phyloP scores from a whole-genome alignment of 805 yeast species.

The Myxozyma monticola region DNA sequence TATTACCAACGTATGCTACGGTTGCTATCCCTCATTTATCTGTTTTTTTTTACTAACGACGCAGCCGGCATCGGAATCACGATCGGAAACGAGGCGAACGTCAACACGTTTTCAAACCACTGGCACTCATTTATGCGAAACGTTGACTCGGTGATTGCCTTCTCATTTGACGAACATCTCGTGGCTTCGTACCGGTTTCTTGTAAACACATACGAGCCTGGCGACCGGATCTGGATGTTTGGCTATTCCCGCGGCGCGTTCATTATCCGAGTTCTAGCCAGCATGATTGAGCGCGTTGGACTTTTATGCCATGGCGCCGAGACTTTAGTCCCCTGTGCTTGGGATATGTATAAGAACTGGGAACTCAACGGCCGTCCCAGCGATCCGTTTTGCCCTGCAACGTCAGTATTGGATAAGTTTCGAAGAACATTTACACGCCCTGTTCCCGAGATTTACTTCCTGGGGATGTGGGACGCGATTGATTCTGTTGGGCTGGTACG shows the following conservation, averaged over 20 bases:
- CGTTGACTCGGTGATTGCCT: slow-evolving; percentile 53
- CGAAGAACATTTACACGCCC: slow-evolving; percentile 53
- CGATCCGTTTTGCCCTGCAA: slow-evolving; percentile 42
- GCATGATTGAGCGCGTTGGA: slow-evolving; percentile 67
- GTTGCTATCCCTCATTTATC: neutral
- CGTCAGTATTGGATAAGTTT: slow-evolving; percentile 50
- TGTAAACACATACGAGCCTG: slow-evolving; percentile 25
- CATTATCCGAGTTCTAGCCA: slow-evolving; percentile 61
- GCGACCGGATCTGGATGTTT: slow-evolving; percentile 32
- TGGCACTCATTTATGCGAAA: slow-evolving; percentile 27
- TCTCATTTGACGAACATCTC: slow-evolving; percentile 56
- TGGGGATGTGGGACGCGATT: slow-evolving; percentile 71
- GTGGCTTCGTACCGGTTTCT: slow-evolving; percentile 39
- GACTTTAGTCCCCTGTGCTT: slow-evolving; percentile 58
- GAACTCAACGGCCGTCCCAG: slow-evolving; percentile 57
- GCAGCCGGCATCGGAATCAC: slow-evolving; percentile 61
- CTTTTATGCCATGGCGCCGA: slow-evolving; percentile 56
- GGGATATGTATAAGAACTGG: slow-evolving; percentile 58
- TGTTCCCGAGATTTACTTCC: slow-evolving; percentile 50
- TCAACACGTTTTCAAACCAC: slow-evolving; percentile 2
- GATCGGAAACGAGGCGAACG: slow-evolving; percentile 36
- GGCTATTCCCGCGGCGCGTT: slow-evolving; percentile 58
- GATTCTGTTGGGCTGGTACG: slow-evolving; percentile 63
- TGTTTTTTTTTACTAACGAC: neutral
- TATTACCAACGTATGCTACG: slow-evolving; percentile 23